Conservation (phyloP, 768 basidiomycete species). For the Hemileccinum rubropunctum region DNA sequence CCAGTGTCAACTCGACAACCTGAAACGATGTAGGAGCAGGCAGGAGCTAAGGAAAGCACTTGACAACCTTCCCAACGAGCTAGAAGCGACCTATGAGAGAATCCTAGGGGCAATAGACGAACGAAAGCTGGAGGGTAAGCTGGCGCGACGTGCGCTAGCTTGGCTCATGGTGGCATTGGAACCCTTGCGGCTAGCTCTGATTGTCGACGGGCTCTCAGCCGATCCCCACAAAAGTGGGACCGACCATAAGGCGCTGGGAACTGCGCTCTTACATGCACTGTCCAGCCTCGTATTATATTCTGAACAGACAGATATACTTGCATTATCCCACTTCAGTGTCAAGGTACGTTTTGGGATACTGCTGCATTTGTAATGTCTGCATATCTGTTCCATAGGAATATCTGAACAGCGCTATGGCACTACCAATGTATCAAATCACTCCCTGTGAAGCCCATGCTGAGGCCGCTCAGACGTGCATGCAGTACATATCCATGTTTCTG, state of each 20-base stretch:
- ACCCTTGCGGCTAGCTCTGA: neutral
- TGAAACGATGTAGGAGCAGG: neutral
- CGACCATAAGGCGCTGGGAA: too few relatives aligned
- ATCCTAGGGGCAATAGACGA: neutral
- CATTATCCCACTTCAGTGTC: neutral
- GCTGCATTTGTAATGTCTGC: too few relatives aligned
- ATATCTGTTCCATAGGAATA: neutral
- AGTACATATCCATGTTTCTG: neutral
- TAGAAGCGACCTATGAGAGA: slow-evolving; percentile 4
- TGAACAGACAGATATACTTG: neutral
- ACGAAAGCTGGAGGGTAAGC: neutral
- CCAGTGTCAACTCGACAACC: slow-evolving; percentile 3
- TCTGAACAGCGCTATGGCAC: neutral
- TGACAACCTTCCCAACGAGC: neutral
- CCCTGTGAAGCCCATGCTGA: neutral
- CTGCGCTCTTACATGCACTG: neutral
- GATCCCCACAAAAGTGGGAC: neutral
- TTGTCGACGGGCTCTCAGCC: neutral
- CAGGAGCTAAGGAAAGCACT: neutral
- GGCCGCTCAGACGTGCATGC: neutral
- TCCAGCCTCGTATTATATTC: neutral
- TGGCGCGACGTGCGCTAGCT: neutral
- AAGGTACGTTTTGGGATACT: neutral
- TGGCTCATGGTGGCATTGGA: neutral
- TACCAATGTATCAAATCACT: neutral